These are phyloP conservation scores for Neonectria magnoliae DNA, from an alignment of 2,329 filamentous ascomycete species.

Conservation along the genomic window DNA sequence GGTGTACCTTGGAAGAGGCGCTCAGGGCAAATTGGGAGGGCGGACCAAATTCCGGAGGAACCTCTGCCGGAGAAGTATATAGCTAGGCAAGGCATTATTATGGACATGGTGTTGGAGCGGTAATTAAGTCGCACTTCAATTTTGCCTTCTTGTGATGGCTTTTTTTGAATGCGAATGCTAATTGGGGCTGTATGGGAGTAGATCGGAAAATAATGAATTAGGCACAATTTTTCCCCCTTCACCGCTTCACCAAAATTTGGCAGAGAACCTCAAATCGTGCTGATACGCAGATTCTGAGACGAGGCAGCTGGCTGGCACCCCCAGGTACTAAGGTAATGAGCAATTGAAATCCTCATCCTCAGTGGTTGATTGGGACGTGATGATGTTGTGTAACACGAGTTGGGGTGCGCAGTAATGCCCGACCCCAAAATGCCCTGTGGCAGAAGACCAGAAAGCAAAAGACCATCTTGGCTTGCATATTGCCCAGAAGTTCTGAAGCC, in stretches of 20 bases:
- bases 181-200: too few relatives aligned
- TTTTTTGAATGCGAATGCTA: too few relatives aligned
- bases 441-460: not conserved
- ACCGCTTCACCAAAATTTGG: too few relatives aligned
- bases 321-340: not conserved
- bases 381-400: not conserved
- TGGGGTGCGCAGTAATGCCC: not conserved
- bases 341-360: not conserved
- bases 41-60: not conserved
- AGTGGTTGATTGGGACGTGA: not conserved
- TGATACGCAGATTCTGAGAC: too few relatives aligned
- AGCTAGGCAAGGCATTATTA: not conserved
- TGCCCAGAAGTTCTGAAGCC: not conserved
- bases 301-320: too few relatives aligned
- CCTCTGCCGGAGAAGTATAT: not conserved
- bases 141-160: too few relatives aligned
- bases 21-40: slow-evolving; percentile 10
- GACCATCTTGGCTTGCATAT: not conserved
- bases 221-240: too few relatives aligned
- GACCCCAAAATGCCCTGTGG: not conserved
- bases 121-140: not conserved
- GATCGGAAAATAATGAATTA: too few relatives aligned
- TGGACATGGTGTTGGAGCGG: not conserved
- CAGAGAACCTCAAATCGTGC: too few relatives aligned
- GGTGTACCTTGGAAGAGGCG: slow-evolving; percentile 16